Evolutionary conservation across 2,329 filamentous ascomycete genomes (phyloP).

Genomic region (Fusarium drepaniforme): DNA sequence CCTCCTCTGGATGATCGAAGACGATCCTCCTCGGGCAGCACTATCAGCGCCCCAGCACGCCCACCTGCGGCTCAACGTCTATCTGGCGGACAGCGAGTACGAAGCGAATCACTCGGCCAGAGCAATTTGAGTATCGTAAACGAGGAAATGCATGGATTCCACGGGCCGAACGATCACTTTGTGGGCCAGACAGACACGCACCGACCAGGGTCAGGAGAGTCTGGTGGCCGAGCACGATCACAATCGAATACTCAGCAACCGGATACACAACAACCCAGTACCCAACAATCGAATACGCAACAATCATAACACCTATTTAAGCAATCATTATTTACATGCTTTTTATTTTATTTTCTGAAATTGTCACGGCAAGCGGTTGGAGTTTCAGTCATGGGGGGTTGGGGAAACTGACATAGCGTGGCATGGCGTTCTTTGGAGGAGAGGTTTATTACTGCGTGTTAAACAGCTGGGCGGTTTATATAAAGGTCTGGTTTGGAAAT

Average conservation of each 20-base stretch:
- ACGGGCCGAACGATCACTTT: constrained; percentile 55
- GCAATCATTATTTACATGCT: background rate
- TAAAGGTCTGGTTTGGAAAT: constrained; percentile 5
- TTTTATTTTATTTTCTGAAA: background rate
- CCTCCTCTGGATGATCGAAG: constrained; percentile 40
- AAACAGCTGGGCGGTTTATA: background rate
- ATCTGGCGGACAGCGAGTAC: constrained; percentile 43
- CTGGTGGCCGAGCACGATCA: background rate
- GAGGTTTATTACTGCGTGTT: background rate
- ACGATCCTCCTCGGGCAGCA: constrained; percentile 45
- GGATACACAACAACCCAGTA: background rate
- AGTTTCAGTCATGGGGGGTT: background rate
- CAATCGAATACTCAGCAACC: background rate
- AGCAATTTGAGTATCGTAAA: constrained; percentile 48
- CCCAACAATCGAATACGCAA: background rate
- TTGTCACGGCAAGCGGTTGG: background rate
- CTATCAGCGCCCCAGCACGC: constrained; percentile 25
- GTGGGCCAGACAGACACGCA: constrained; percentile 56
- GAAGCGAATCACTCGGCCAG: constrained; percentile 41
- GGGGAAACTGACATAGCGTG: constrained; percentile 14
- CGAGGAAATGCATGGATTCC: constrained; percentile 63
- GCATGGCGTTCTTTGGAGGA: constrained; percentile 18
- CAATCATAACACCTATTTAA: constrained; percentile 1
- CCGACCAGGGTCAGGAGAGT: constrained; percentile 31
- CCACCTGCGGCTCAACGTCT: constrained; percentile 43